A percentile compares a stretch with the other conserved stretches of the same genome.
Conservation (phyloP, 768 basidiomycete genomes). For the Russula abietina region DNA sequence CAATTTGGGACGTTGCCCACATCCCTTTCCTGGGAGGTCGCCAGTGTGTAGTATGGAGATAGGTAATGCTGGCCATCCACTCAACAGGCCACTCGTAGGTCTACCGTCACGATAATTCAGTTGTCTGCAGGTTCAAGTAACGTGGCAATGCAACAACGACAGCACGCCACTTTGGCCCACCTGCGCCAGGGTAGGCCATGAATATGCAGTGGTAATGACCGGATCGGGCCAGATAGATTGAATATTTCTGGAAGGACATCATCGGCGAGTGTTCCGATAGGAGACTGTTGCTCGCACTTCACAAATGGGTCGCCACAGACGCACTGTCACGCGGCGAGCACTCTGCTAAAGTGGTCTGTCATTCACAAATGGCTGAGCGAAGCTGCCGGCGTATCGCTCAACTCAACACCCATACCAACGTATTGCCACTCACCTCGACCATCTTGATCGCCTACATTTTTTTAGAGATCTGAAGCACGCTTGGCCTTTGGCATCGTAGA, state of each 20-base stretch:
- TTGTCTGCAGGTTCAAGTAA: not conserved
- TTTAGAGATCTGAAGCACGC: too few species aligned
- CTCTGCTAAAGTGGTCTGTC: slow-evolving; percentile 44
- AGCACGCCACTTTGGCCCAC: not conserved
- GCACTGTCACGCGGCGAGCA: slow-evolving; percentile 27
- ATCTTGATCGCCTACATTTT: too few species aligned
- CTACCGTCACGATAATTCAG: not conserved
- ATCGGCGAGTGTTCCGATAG: not conserved
- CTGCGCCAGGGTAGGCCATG: not conserved
- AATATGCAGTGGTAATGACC: too few species aligned
- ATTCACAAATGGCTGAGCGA: slow-evolving; percentile 52
- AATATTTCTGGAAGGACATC: not conserved
- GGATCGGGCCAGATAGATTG: too few species aligned
- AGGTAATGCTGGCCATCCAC: not conserved
- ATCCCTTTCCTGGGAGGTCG: too few species aligned
- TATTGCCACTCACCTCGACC: not conserved
- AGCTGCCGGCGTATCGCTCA: not conserved
- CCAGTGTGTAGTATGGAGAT: not conserved
- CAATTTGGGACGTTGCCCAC: not conserved
- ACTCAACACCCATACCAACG: not conserved
- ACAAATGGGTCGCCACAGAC: slow-evolving; percentile 51
- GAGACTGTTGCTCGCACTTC: slow-evolving; percentile 37
- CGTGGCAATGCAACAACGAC: not conserved
- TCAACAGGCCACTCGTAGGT: not conserved
- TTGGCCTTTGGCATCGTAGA: too few species aligned